Conservation (phyloP, 2,329 filamentous ascomycete genomes). For the Sclerotinia sclerotiorum region DNA sequence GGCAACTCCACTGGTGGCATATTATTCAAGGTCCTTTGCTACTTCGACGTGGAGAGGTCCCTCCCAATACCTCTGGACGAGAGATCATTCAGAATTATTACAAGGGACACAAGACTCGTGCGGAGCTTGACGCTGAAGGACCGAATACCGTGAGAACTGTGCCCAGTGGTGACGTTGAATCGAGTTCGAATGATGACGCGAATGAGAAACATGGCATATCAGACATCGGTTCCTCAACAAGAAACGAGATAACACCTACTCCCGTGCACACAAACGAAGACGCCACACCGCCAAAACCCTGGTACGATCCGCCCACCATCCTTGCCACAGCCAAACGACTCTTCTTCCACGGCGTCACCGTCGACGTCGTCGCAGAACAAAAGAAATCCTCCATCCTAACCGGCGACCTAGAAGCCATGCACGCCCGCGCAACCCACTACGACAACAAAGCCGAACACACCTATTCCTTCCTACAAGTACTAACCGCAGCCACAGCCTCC, state of each 20-base stretch:
- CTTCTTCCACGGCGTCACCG: slow-evolving; percentile 6
- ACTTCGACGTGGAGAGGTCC: neutral
- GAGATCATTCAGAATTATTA: slow-evolving; percentile 8
- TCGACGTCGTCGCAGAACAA: slow-evolving; percentile 38
- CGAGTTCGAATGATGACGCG: neutral
- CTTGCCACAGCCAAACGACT: neutral
- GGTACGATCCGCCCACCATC: neutral
- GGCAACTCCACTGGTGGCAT: slow-evolving; percentile 39
- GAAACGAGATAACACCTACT: neutral
- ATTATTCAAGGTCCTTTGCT: slow-evolving; percentile 42
- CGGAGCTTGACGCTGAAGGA: slow-evolving; percentile 43
- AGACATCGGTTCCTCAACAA: neutral
- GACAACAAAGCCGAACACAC: slow-evolving; percentile 67
- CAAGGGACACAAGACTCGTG: neutral
- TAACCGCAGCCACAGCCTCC: slow-evolving; percentile 52
- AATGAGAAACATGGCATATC: slow-evolving; percentile 3
- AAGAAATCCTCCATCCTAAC: slow-evolving; percentile 50
- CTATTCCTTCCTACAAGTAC: slow-evolving; percentile 54
- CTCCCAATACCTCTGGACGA: neutral
- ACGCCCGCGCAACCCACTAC: slow-evolving; percentile 63
- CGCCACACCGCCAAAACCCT: neutral
- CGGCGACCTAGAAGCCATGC: slow-evolving; percentile 70
- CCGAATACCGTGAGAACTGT: slow-evolving; percentile 44
- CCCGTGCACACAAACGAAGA: neutral
- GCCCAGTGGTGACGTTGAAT: neutral